Base-by-base conservation (phyloP, 768 basidiomycete genomes). In the Leccinum boreale region DNA sequence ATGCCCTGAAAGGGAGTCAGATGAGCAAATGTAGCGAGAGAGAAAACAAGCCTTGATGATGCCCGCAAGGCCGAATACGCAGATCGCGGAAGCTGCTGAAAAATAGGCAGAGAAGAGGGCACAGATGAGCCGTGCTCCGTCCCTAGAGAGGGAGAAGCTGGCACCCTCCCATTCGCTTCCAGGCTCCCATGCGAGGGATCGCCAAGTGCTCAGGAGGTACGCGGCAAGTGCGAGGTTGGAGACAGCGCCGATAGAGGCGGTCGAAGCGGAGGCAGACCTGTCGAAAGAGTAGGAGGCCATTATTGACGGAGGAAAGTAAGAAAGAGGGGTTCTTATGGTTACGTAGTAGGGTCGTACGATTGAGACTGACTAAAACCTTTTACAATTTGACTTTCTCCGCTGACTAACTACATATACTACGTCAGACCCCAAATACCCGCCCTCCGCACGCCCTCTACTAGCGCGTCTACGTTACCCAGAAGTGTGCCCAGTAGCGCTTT, bases 401-500 rank as follows among this genome's bases (percentile, higher is more conserved):
- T 53, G 52, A 53, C 42, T 53, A 28, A 53, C 28, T 26, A 10
- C 7, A 15, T 31, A 12, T 3, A 23, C 58, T 67, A 82, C 33
- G 73, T 84, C 56, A 92, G 70, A 6, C 93, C 92, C 91, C 91
- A 95, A 55, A 94, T 85, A 0, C 92, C 92, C 0, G 90, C 91
- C 72, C 86, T 89, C 59, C 87, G 79, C 33, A 96, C 89, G 0
- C 92, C 87, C 60, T 92, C 91, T 5, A 96, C 91, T 10, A 96
- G 79, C 29, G 90, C 88, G 69, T 95, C 94, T 3, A 96, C 94
- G 69, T 96, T 95, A 4, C 92, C 93, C 46, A 96, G 72, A 84
- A 94, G 87, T 47, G 82, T 86, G 0, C 89, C 88, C 57, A 96
- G 67, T 46, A 90, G 70, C 68, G 85, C 84, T 71, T 88, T 92